These are phyloP conservation scores for Skeletonema grethae DNA, from an alignment of 108 stramenopile genomes.

Conservation along the genomic window DNA sequence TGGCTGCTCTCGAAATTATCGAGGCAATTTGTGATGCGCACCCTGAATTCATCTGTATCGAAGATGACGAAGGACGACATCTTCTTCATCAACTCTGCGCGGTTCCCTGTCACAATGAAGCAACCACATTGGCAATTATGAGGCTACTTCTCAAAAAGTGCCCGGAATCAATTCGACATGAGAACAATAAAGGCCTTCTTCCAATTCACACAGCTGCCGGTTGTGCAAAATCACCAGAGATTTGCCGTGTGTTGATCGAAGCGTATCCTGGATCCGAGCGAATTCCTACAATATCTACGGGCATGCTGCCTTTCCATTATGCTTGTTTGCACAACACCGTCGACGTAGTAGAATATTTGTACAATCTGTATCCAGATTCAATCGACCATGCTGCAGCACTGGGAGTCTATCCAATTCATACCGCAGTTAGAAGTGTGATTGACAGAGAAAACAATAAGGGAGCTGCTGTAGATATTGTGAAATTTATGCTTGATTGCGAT, in stretches of 20 bases:
- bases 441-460: too few relatives aligned
- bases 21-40: not conserved
- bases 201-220: conserved; percentile 7
- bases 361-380: not conserved
- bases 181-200: not conserved
- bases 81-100: not conserved
- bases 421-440: not conserved
- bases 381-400: not conserved
- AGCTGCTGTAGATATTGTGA: too few relatives aligned
- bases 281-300: too few relatives aligned
- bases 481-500: too few relatives aligned
- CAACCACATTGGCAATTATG: too few relatives aligned
- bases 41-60: not conserved
- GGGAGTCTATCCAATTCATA: too few relatives aligned
- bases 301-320: conserved; percentile 7
- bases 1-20: not conserved
- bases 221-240: too few relatives aligned
- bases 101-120: too few relatives aligned
- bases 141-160: not conserved
- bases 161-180: not conserved
- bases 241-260: too few relatives aligned
- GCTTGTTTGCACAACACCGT: not conserved
- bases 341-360: not conserved
- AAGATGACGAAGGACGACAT: not conserved
- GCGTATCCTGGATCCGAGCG: too few relatives aligned